Conservation (phyloP, 2,329 filamentous ascomycete species). For the Ilyonectria destructans region DNA sequence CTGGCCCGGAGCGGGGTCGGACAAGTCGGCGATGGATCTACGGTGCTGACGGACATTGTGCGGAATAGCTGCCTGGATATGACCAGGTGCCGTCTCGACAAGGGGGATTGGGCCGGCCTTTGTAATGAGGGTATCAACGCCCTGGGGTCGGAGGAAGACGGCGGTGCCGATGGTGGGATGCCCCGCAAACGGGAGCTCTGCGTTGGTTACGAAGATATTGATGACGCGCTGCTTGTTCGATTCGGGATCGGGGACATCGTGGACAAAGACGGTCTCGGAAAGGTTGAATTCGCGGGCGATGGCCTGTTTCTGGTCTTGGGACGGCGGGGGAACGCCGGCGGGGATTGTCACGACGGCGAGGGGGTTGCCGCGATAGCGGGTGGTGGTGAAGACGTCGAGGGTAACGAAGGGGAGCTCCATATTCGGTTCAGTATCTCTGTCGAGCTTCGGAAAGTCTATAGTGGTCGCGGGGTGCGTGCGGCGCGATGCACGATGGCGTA, state of each 20-base stretch:
- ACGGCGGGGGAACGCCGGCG: slow-evolving; percentile 56
- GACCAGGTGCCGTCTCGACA: slow-evolving; percentile 54
- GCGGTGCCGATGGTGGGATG: slow-evolving; percentile 75
- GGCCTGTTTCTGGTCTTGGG: slow-evolving; percentile 69
- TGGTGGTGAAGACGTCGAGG: slow-evolving; percentile 72
- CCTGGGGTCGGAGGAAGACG: slow-evolving; percentile 61
- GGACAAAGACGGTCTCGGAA: slow-evolving; percentile 76
- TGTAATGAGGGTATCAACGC: slow-evolving; percentile 64
- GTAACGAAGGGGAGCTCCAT: slow-evolving; percentile 67
- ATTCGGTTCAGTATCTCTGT: slow-evolving; percentile 13
- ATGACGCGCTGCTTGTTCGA: slow-evolving; percentile 59
- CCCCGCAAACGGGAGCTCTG: slow-evolving; percentile 74
- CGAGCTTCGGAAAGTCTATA: neutral
- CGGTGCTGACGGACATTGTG: slow-evolving; percentile 77
- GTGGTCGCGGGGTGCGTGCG: neutral
- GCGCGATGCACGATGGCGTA: neutral
- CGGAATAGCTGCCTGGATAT: slow-evolving; percentile 76
- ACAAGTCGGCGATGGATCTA: slow-evolving; percentile 55
- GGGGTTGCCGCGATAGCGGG: slow-evolving; percentile 71
- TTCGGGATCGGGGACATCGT: slow-evolving; percentile 59
- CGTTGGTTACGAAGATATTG: slow-evolving; percentile 72
- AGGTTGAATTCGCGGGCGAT: slow-evolving; percentile 77
- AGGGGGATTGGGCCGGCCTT: slow-evolving; percentile 73
- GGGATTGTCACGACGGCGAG: slow-evolving; percentile 73
- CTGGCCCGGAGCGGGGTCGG: slow-evolving; percentile 42